Base-by-base conservation (phyloP, 768 basidiomycete species). In the Hypholoma sublateritium region DNA sequence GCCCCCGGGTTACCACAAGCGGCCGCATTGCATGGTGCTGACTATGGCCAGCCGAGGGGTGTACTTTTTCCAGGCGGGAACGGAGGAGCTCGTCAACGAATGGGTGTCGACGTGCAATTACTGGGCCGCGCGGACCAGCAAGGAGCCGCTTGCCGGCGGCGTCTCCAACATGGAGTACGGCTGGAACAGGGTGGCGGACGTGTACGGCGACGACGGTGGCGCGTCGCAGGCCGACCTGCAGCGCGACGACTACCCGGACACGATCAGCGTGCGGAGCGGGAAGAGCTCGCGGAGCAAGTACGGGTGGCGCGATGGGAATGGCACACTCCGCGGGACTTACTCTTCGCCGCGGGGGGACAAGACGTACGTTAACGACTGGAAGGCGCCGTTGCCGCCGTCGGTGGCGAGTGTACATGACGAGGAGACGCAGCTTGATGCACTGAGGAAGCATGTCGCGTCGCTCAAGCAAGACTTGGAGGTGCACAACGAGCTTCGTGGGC, bases 81-180 rank as follows among this genome's bases (percentile, higher is more conserved):
- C 97, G 3, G 96, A 97, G 66, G 96, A 98, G 63, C 84, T 99
- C n/a, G 95, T 97, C 49, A 91, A 91, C 65, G 97, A 99, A 71
- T 98, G 97, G 97, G 95, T 97, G 6, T 88, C 91, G 39, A 97
- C 97, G 0, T 98, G 96, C 82, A 99, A 98, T 76, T 99, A 99
- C 70, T 98, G 97, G 97, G 93, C 97, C 0, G 97, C 96, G 2
- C 81, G 97, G 44, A 91, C 87, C 55, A 94, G 92, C 71, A 95
- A 96, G 65, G 95, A 98, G 68, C 97, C 97, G 1, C 81, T 99
- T 2, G 82, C 91, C 1, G 97, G 97, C 4, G 97, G 97, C 21
- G 95, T 99, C 7, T 95, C 93, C 48, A 99, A 98, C 74, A 96
- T 98, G 91, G 97, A 99, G 71, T 97, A 98, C 67, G 97, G 97